These are phyloP conservation scores for Astragalus membranaceus DNA, from an alignment of 306 rosid species.

Conservation along the genomic window DNA sequence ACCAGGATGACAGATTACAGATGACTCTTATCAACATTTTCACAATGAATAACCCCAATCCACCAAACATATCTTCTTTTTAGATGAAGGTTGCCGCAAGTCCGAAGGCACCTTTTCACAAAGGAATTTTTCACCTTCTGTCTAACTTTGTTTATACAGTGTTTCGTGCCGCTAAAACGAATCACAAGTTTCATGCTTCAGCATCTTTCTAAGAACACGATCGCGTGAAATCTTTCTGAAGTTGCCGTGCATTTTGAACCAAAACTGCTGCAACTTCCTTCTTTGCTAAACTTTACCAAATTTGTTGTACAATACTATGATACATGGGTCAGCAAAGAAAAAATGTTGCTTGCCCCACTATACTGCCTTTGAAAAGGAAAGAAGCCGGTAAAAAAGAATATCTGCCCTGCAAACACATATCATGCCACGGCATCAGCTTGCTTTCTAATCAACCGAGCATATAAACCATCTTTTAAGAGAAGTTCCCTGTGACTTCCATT, in stretches of 20 bases:
- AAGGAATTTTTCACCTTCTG: neutral
- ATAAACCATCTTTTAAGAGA: slow-evolving; percentile 63
- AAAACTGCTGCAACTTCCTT: slow-evolving; percentile 18
- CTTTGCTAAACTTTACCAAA: neutral
- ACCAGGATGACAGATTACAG: neutral
- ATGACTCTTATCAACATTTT: neutral
- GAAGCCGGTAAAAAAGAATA: slow-evolving; percentile 14
- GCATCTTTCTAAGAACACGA: neutral
- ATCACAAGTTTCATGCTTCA: neutral
- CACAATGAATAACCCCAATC: neutral
- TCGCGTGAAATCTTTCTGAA: slow-evolving; percentile 11
- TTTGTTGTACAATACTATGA: slow-evolving; percentile 9
- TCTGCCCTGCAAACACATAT: slow-evolving; percentile 14
- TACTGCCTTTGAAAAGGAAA: slow-evolving; percentile 20
- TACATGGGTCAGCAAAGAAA: slow-evolving; percentile 31
- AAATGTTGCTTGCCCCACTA: slow-evolving; percentile 24
- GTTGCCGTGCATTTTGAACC: slow-evolving; percentile 13
- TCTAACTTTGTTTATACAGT: neutral
- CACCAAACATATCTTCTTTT: neutral
- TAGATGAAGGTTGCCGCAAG: neutral
- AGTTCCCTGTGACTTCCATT: slow-evolving; percentile 81
- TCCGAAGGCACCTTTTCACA: neutral
- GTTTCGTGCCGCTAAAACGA: neutral
- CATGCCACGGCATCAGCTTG: slow-evolving; percentile 77
- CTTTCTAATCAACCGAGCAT: slow-evolving; percentile 68